Evolutionary conservation across 176 grass and related monocot species (phyloP).

Genomic region (maize (Zea mays)): Zm-B73-REFERENCE-NAM-5.0 NC_050097.1:147913001-147913500

Average conservation of each 20-base stretch:
- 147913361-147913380: background rate
- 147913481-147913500: background rate
- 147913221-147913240: constrained; percentile 10
- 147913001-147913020: constrained; percentile 68
- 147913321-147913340: background rate
- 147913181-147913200: background rate
- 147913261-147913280: no score
- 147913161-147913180: background rate
- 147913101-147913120: constrained; percentile 46
- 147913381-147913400: background rate
- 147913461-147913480: background rate
- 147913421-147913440: background rate
- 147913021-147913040: constrained; percentile 52
- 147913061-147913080: constrained; percentile 30
- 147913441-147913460: background rate
- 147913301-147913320: background rate
- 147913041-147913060: constrained; percentile 51
- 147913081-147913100: constrained; percentile 41
- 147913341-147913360: background rate
- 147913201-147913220: constrained; percentile 1
- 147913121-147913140: constrained; percentile 57
- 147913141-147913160: constrained; percentile 54
- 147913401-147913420: background rate
- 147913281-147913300: background rate
- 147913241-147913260: background rate